Conservation (phyloP, 75 land plant species). For the Isoetes taiwanensis region DNA sequence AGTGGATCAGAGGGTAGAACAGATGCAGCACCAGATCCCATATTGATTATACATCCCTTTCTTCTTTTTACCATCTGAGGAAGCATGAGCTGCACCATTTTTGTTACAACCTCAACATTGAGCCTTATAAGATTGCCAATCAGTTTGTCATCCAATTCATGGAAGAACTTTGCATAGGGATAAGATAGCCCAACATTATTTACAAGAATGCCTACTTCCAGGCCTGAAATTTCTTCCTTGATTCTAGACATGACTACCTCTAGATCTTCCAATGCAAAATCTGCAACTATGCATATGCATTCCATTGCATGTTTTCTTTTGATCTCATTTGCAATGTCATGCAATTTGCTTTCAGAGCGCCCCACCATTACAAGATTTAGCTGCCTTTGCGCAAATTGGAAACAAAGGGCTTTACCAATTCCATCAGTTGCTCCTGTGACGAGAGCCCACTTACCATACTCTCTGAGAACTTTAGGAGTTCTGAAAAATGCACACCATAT, state of each 20-base stretch:
- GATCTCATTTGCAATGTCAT: slow-evolving; percentile 31
- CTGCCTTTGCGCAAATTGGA: slow-evolving; percentile 47
- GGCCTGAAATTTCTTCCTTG: neutral
- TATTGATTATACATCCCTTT: too few relatives aligned
- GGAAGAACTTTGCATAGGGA: neutral
- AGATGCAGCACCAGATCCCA: too few relatives aligned
- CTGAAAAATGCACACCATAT: too few relatives aligned
- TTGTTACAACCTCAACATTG: too few relatives aligned
- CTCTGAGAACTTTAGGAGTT: too few relatives aligned
- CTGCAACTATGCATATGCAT: slow-evolving; percentile 23
- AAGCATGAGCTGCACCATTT: too few relatives aligned
- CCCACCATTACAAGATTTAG: slow-evolving; percentile 74
- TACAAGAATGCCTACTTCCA: neutral
- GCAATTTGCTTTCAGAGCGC: slow-evolving; percentile 52
- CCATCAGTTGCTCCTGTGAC: slow-evolving; percentile 92
- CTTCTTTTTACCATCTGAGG: too few relatives aligned
- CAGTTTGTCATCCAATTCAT: too few relatives aligned
- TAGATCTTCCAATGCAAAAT: too few relatives aligned
- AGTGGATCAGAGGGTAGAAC: too few relatives aligned
- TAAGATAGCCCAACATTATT: neutral
- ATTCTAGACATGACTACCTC: too few relatives aligned
- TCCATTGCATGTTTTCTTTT: slow-evolving; percentile 14
- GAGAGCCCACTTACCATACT: slow-evolving; percentile 90
- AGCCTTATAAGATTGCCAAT: too few relatives aligned
- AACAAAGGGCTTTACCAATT: slow-evolving; percentile 61